Conservation (phyloP, 2,329 filamentous ascomycete species). For the Cladophialophora chaetospira region DNA sequence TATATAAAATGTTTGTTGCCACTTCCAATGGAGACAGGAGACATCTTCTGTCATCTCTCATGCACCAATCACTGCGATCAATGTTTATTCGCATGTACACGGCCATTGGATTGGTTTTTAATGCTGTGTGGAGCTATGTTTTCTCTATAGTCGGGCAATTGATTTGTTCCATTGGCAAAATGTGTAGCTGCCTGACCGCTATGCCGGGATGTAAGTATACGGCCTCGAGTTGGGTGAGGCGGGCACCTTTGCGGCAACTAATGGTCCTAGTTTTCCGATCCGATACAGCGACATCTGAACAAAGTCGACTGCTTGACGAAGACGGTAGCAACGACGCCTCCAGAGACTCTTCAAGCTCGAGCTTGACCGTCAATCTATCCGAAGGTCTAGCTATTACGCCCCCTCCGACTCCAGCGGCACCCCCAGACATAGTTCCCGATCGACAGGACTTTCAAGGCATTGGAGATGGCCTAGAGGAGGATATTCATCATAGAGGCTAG, state of each 20-base stretch:
- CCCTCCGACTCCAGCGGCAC: constrained; percentile 6
- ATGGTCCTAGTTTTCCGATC: not conserved
- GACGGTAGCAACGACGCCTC: not conserved
- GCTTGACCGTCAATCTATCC: constrained; percentile 9
- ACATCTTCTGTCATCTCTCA: not conserved
- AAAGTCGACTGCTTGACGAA: not conserved
- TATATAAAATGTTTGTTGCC: not conserved
- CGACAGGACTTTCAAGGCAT: constrained; percentile 11
- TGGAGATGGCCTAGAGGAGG: not conserved
- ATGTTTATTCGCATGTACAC: not conserved
- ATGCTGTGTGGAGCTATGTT: constrained; percentile 3
- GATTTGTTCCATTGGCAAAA: not conserved
- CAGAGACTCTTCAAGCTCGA: constrained; percentile 2
- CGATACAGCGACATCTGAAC: not conserved
- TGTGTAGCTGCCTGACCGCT: not conserved
- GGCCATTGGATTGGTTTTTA: not conserved
- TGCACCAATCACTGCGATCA: not conserved
- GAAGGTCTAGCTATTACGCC: not conserved
- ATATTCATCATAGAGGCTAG: not conserved
- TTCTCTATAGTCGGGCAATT: not conserved
- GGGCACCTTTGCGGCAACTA: not conserved
- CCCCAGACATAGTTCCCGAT: not conserved
- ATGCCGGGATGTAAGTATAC: constrained; percentile 12
- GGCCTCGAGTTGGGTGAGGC: not conserved
- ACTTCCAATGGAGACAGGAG: not conserved